Conservation (phyloP, 192 early-diverging fungal genomes). For the Glomus cerebriforme region DNA sequence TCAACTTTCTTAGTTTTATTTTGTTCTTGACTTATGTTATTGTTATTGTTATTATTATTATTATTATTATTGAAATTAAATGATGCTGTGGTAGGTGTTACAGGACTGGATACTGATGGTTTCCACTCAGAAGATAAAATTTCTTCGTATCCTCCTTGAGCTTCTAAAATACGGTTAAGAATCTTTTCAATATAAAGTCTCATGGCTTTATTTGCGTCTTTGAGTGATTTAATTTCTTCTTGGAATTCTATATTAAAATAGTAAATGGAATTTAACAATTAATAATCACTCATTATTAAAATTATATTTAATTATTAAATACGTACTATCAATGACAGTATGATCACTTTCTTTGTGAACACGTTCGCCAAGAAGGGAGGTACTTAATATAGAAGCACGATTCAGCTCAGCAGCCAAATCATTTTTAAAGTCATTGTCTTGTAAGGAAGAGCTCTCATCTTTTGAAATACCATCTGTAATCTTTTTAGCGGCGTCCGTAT, state of each 20-base stretch:
- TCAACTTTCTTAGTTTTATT: conserved; percentile 3
- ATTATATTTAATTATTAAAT: conserved; percentile 2
- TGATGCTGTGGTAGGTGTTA: conserved; percentile 4
- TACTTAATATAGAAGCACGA: background rate
- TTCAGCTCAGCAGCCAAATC: conserved; percentile 19
- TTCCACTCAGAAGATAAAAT: conserved; percentile 20
- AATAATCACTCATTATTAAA: too few relatives aligned
- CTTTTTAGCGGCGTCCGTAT: background rate
- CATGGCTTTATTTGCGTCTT: conserved; percentile 71
- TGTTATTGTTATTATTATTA: background rate
- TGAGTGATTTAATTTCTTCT: conserved; percentile 60
- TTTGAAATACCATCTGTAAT: background rate
- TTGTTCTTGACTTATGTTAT: background rate
- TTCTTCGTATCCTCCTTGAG: conserved; percentile 20
- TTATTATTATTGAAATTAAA: background rate
- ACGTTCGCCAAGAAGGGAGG: background rate
- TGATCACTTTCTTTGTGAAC: conserved; percentile 32
- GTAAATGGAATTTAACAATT: background rate
- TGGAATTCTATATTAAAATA: conserved; percentile 43
- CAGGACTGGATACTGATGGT: background rate
- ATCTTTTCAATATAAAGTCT: conserved; percentile 78
- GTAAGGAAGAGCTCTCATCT: background rate
- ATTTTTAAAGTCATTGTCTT: background rate
- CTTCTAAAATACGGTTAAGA: conserved; percentile 67
- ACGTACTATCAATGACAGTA: conserved; percentile 24